A percentile compares a stretch with the other conserved stretches of the same genome.
phyloP scores from a whole-genome alignment of 2,329 filamentous ascomycete species.

The Emericellopsis cladophorae region DNA sequence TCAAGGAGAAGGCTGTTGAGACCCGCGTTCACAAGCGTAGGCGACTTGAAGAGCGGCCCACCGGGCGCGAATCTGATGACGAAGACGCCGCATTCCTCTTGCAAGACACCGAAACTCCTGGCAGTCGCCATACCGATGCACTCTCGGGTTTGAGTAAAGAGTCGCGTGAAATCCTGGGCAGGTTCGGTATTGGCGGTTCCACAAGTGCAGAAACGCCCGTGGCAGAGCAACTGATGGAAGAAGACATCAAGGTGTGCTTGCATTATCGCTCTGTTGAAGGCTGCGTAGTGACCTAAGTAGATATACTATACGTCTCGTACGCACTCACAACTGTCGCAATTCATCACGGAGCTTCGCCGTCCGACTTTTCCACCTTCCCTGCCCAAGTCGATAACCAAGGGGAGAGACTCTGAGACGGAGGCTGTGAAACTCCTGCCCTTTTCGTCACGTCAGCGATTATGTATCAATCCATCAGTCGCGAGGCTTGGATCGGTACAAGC shows the following conservation, averaged over 20 bases:
- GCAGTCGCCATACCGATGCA: slow-evolving; percentile 19
- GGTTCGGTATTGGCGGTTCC: slow-evolving; percentile 35
- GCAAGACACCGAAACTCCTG: slow-evolving; percentile 50
- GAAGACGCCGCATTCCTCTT: slow-evolving; percentile 63
- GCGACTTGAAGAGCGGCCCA: slow-evolving; percentile 22
- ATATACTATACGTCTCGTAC: slow-evolving; percentile 90
- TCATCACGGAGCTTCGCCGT: slow-evolving; percentile 68
- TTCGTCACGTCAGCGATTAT: slow-evolving; percentile 76
- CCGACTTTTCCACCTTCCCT: slow-evolving; percentile 67
- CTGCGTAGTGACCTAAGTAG: slow-evolving; percentile 23
- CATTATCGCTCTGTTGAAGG: slow-evolving; percentile 2
- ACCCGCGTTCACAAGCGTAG: slow-evolving; percentile 33
- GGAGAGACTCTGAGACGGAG: slow-evolving; percentile 12
- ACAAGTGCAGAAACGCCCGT: slow-evolving; percentile 11
- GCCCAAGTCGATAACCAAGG: slow-evolving; percentile 24
- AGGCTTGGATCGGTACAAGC: slow-evolving; percentile 59
- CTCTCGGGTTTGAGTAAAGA: slow-evolving; percentile 57
- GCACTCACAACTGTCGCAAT: slow-evolving; percentile 83
- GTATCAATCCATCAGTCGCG: slow-evolving; percentile 76
- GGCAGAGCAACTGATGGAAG: slow-evolving; percentile 34
- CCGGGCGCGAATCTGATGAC: slow-evolving; percentile 15
- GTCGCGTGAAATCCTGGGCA: slow-evolving; percentile 61
- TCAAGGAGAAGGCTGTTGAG: slow-evolving; percentile 47
- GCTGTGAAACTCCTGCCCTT: slow-evolving; percentile 68
- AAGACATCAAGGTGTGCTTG: slow-evolving; percentile 52